These are phyloP conservation scores for Elaphomyces granulatus DNA, from an alignment of 495 filamentous ascomycete species.

Conservation along the genomic window DNA sequence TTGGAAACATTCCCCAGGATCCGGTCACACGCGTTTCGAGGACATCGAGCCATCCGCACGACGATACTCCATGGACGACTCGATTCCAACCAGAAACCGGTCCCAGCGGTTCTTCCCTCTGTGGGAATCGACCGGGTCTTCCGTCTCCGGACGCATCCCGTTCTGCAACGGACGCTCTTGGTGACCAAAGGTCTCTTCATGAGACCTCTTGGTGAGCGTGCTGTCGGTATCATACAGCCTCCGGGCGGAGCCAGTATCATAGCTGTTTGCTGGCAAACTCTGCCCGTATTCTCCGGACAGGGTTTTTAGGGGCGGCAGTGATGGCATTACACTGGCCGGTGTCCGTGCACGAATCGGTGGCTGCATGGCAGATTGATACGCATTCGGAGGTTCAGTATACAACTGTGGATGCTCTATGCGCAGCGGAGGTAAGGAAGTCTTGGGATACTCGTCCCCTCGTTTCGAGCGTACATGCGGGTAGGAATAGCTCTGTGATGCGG, in stretches of 20 bases:
- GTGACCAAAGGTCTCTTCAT: slow-evolving; percentile 30
- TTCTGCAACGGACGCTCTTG: slow-evolving; percentile 33
- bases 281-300: slow-evolving; percentile 15
- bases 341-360: slow-evolving; percentile 14
- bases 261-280: neutral
- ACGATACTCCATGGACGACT: slow-evolving; percentile 5
- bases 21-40: too few relatives aligned
- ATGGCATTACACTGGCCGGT: slow-evolving; percentile 11
- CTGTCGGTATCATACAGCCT: slow-evolving; percentile 9
- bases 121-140: slow-evolving; percentile 1
- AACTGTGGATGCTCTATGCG: slow-evolving; percentile 17
- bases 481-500: slow-evolving; percentile 18
- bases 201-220: slow-evolving; percentile 20
- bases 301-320: slow-evolving; percentile 15
- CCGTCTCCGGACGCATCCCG: slow-evolving; percentile 36
- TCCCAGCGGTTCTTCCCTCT: neutral
- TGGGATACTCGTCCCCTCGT: slow-evolving; percentile 11
- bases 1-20: too few relatives aligned
- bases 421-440: slow-evolving; percentile 17
- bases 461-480: slow-evolving; percentile 13
- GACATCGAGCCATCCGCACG: slow-evolving; percentile 6
- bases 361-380: slow-evolving; percentile 17
- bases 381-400: slow-evolving; percentile 15
- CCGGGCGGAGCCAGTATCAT: neutral
- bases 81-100: neutral